phyloP scores from a whole-genome alignment of 371 early-diverging fungal species.

The Mortierella sp. region DNA sequence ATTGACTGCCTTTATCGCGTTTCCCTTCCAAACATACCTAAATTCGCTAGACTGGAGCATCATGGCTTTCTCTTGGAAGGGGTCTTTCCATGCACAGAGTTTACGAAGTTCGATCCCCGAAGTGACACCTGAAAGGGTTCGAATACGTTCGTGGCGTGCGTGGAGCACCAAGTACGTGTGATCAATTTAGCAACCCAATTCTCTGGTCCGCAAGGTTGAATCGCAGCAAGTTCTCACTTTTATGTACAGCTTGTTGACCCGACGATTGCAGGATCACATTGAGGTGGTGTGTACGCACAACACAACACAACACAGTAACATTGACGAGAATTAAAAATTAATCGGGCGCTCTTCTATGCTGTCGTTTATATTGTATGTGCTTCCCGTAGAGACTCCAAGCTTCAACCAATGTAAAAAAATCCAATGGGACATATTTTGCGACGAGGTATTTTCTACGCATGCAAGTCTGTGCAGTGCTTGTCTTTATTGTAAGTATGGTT shows the following conservation, averaged over 20 bases:
- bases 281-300: too few relatives aligned
- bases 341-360: neutral
- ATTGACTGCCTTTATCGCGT: constrained; percentile 54
- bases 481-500: too few relatives aligned
- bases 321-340: too few relatives aligned
- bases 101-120: constrained; percentile 59
- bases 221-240: too few relatives aligned
- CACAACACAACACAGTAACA: too few relatives aligned
- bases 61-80: constrained; percentile 57
- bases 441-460: too few relatives aligned
- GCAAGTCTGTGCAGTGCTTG: too few relatives aligned
- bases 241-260: too few relatives aligned
- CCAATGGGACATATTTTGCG: neutral
- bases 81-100: constrained; percentile 67
- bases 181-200: neutral
- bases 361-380: neutral
- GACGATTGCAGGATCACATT: too few relatives aligned
- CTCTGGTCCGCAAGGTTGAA: neutral
- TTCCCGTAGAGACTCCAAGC: neutral
- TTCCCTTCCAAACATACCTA: constrained; percentile 48
- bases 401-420: constrained; percentile 1
- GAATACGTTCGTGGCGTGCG: constrained; percentile 70
- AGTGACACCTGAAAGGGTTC: constrained; percentile 74
- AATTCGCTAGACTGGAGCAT: constrained; percentile 49
- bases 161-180: constrained; percentile 33